Conservation (phyloP, 176 grass and related monocot genomes). For the Miscanthus lutarioriparius region DNA sequence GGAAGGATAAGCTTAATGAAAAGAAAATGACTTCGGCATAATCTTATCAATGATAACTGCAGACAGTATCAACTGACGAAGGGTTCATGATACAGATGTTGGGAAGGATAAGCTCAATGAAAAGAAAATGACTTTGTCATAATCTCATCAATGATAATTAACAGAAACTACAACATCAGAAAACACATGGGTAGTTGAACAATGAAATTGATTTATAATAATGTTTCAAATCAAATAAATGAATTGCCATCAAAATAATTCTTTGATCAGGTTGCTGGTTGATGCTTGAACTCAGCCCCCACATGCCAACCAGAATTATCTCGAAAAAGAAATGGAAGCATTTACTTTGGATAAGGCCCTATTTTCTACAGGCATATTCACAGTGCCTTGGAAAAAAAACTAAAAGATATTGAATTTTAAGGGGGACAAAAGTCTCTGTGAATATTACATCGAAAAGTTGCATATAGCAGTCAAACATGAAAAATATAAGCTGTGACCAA, state of each 20-base stretch:
- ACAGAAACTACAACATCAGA: not conserved
- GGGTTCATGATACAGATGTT: constrained; percentile 17
- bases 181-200: not conserved
- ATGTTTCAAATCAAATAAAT: not conserved
- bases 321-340: not conserved
- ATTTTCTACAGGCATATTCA: not conserved
- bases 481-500: not conserved
- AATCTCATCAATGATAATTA: not conserved
- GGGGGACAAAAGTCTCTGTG: not conserved
- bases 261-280: not conserved
- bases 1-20: not conserved
- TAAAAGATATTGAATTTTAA: not conserved
- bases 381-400: not conserved
- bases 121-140: not conserved
- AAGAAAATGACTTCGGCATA: not conserved
- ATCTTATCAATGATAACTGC: constrained; percentile 36
- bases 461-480: not conserved
- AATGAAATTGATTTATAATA: not conserved
- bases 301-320: not conserved
- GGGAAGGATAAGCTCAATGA: not conserved
- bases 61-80: constrained; percentile 26
- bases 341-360: not conserved
- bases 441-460: not conserved
- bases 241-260: not conserved
- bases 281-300: not conserved